Evolutionary conservation across 78 protist species (phyloP), one percentile per base, ranked within the genome.

Genomic region (Anaeramoeba ignava): DNA sequence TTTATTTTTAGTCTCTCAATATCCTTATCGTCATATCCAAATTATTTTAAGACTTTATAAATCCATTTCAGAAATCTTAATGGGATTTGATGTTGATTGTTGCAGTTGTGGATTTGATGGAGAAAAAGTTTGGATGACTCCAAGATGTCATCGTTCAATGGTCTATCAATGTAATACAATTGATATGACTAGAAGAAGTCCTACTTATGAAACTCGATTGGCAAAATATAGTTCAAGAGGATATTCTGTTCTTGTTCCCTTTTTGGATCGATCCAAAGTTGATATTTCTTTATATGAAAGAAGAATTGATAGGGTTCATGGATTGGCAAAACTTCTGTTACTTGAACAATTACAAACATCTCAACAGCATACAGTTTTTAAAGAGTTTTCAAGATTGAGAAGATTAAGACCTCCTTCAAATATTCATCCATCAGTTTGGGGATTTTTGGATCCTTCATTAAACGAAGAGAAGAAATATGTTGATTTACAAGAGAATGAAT

Each of bases 1-100:
- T n/a, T 12, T 84, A 3, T 40, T 82, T 2, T 27, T 84, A 0
- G 41, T 2, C 33, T 0, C 83, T 3, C 31, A 2, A 2, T 39
- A 2, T 68, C 84, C 85, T 17, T 36, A 31, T 40, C 81, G 89
- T 8, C 33, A 34, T 39, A 2, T 87, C 2, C 89, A 87, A 33
- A 3, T 87, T 0, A 36, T 86, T 12, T 40, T 73, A 33, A 40
- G 88, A 17, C 3, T 86, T 33, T 86, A 86, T 79, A 1, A 2
- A 2, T 31, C 31, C 34, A 1, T 3, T 1, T 42, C 86, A 3
- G 88, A 84, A 33, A 23, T 85, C n/a, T 81, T 86, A 1, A 0
- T 2, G 31, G 88, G 87, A 1, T 86, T 86, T 34, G 88, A 86
- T 67, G 34, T 86, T 37, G 89, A 87, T 42, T n/a, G n/a, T 3